These are phyloP conservation scores for Boletus huronensis DNA, from an alignment of 768 basidiomycete genomes.

Conservation along the genomic window DNA sequence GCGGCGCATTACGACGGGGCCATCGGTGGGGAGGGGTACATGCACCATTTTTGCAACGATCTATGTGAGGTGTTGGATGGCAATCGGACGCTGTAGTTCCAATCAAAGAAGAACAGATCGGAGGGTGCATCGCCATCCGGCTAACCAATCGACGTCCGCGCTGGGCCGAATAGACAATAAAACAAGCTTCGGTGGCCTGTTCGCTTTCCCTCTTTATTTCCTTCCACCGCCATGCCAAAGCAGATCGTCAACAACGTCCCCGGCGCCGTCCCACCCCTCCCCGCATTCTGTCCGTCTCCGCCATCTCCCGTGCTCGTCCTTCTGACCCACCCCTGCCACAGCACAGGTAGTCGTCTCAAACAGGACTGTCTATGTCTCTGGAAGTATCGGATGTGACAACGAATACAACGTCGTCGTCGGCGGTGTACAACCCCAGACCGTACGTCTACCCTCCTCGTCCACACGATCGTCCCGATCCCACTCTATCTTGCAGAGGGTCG, in stretches of 20 bases:
- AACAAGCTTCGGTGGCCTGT: too few relatives aligned
- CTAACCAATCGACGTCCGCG: too few relatives aligned
- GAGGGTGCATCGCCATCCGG: not conserved
- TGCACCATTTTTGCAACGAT: conserved; percentile 26
- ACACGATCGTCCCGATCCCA: not conserved
- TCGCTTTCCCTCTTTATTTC: not conserved
- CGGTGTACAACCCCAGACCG: conserved; percentile 37
- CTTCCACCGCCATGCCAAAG: conserved; percentile 24
- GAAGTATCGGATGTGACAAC: conserved; percentile 35
- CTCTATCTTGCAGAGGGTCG: conserved; percentile 28
- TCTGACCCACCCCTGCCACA: conserved; percentile 4
- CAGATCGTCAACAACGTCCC: conserved; percentile 23
- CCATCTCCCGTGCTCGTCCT: not conserved
- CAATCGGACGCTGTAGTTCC: too few relatives aligned
- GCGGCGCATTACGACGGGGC: conserved; percentile 23
- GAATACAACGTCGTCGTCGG: conserved; percentile 36
- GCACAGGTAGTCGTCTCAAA: conserved; percentile 38
- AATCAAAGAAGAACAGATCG: too few relatives aligned
- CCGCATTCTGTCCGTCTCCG: conserved; percentile 30
- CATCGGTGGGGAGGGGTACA: conserved; percentile 26
- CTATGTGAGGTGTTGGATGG: too few relatives aligned
- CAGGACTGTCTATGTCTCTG: conserved; percentile 38
- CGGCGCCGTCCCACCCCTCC: conserved; percentile 35
- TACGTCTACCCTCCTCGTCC: conserved; percentile 16
- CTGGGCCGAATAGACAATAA: too few relatives aligned